These are phyloP conservation scores for Russula griseocarnosa DNA, from an alignment of 768 basidiomycete genomes.

Conservation along the genomic window DNA sequence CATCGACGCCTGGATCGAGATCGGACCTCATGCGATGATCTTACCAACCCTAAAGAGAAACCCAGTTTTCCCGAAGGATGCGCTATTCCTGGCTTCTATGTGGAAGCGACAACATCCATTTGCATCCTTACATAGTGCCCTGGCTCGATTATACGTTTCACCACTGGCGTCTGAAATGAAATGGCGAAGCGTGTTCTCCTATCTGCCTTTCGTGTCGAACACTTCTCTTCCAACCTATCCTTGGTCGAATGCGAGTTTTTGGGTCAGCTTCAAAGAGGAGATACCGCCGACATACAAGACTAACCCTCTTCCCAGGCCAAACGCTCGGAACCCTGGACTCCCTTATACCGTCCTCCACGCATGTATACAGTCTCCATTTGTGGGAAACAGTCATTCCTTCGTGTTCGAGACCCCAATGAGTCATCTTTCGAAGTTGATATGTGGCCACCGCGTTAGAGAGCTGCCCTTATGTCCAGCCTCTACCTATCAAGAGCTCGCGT, in stretches of 20 bases:
- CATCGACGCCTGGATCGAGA: slow-evolving; percentile 56
- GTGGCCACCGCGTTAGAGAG: slow-evolving; percentile 52
- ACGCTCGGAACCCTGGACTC: slow-evolving; percentile 29
- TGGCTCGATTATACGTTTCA: slow-evolving; percentile 49
- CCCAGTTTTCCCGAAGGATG: slow-evolving; percentile 34
- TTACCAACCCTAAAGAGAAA: slow-evolving; percentile 54
- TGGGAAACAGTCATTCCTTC: slow-evolving; percentile 37
- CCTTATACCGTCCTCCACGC: slow-evolving; percentile 36
- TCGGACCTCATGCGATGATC: slow-evolving; percentile 58
- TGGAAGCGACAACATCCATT: slow-evolving; percentile 44
- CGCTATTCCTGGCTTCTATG: slow-evolving; percentile 48
- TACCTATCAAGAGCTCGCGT: slow-evolving; percentile 55
- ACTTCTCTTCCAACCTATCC: slow-evolving; percentile 62
- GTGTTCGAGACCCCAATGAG: slow-evolving; percentile 53
- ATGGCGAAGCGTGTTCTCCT: slow-evolving; percentile 55
- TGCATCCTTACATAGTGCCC: slow-evolving; percentile 43
- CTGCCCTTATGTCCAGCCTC: slow-evolving; percentile 60
- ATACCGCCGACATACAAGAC: neutral
- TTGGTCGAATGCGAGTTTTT: slow-evolving; percentile 52
- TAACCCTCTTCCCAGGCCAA: neutral
- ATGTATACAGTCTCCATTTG: slow-evolving; percentile 34
- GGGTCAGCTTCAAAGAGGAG: slow-evolving; percentile 47
- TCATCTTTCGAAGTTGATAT: slow-evolving; percentile 43
- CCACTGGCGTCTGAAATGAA: slow-evolving; percentile 36
- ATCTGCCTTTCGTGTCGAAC: slow-evolving; percentile 40